A percentile compares a stretch with the other conserved stretches of the same genome.
Evolutionary conservation across 2,329 filamentous ascomycete genomes (phyloP).

Genomic region (Colletotrichum chlorophyti): DNA sequence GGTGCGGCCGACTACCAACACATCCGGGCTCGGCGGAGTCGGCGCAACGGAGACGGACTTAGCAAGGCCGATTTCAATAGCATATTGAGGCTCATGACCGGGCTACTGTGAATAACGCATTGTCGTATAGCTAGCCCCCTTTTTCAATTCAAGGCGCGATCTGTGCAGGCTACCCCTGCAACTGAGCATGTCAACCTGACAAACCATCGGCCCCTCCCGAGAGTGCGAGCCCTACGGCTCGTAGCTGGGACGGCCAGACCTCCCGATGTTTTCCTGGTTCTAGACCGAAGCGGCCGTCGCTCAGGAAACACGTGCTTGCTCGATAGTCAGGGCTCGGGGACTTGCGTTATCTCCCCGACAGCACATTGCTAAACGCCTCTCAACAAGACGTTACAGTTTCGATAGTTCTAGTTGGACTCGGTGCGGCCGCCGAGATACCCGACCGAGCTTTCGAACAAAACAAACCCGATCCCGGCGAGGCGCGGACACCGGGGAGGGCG

Average conservation of each 20-base stretch:
- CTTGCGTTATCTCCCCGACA: too few relatives aligned
- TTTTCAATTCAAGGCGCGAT: slow-evolving; percentile 2
- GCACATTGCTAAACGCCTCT: too few relatives aligned
- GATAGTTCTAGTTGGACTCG: too few relatives aligned
- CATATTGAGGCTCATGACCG: background rate
- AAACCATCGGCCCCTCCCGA: slow-evolving; percentile 17
- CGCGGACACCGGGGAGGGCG: slow-evolving; percentile 8
- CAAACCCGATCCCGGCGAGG: background rate
- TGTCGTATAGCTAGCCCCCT: slow-evolving; percentile 5
- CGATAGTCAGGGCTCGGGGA: too few relatives aligned
- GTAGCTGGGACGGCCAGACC: background rate
- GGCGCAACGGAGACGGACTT: background rate
- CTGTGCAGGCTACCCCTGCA: slow-evolving; percentile 8
- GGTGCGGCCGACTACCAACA: too few relatives aligned
- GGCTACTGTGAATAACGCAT: slow-evolving; percentile 4
- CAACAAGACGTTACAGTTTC: too few relatives aligned
- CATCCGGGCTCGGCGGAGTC: background rate
- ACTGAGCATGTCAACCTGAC: slow-evolving; percentile 7
- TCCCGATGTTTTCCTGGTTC: too few relatives aligned
- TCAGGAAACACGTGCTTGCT: too few relatives aligned
- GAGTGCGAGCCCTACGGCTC: background rate
- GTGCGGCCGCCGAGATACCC: background rate
- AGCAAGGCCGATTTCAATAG: background rate
- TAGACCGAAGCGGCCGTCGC: too few relatives aligned
- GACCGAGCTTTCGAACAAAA: too few relatives aligned